Base-by-base conservation (phyloP, 352 stramenopile genomes). In the Globisporangium uncinulatum region DNA sequence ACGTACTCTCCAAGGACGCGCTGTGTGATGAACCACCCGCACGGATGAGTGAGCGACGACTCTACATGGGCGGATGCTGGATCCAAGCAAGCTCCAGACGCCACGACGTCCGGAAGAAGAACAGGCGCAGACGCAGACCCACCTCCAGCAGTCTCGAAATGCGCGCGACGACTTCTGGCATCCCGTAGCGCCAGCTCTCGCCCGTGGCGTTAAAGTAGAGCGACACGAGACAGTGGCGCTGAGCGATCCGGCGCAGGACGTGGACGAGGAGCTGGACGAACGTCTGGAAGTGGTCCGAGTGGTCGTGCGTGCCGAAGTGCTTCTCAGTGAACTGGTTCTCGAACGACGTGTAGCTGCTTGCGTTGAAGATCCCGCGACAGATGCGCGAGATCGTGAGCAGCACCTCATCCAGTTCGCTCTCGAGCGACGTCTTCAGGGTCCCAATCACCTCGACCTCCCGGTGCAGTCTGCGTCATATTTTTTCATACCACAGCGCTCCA, bases 401-500 rank as follows among this genome's bases (percentile, higher is more conserved):
- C 2, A 89, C 72, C 21, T 73, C 70, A 56, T 83, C 64, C 32
- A 94, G 62, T 21, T 92, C 81, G 51, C 77, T 65, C 46, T 88
- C 73, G 6, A 88, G 74, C 1, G 76, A 86, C 32, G 63, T 87
- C 54, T 89, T 87, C 39, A 94, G 73, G 15, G 76, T 83, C 2
- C 82, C 79, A 53, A 89, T 81, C 3, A 84, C 74, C 66, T 92
- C 84, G 60, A 86, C 74, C 53, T 94, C 81, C 21, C 81, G 76
- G 24, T 86, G 81, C 14, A 92, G 63, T 34, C 83, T 92, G 53
- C 13, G n/a, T 58, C 32, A 41, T 15, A n/a, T n/a, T n/a, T n/a
- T n/a, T n/a, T n/a, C n/a, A n/a, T n/a, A 32, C 10, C 10, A 36
- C 44, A 47, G 37, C 39, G 39, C 34, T 39, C 34, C 7, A 29